These are phyloP conservation scores for Conticribra guillardii DNA, from an alignment of 108 stramenopile genomes.

Conservation along the genomic window DNA sequence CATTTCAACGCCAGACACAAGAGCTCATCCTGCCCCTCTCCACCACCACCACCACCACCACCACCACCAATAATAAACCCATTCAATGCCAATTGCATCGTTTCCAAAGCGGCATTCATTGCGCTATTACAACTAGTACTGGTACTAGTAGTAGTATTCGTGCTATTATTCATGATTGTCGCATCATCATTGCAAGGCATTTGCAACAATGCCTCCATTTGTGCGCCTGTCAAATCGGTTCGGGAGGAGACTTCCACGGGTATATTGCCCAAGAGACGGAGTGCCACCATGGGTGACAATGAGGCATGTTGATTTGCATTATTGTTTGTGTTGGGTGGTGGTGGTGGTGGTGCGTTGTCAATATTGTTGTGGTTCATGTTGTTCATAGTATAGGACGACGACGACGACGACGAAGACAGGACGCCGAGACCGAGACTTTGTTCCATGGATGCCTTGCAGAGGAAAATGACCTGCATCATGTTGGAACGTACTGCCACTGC, in stretches of 20 bases:
- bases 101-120: constrained; percentile 9
- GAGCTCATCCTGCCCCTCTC: constrained; percentile 9
- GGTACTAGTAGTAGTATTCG: too few species aligned
- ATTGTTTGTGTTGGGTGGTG: too few species aligned
- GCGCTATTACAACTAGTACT: neutral
- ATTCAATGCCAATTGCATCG: constrained; percentile 6
- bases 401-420: neutral
- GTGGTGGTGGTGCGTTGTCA: too few species aligned
- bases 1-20: constrained; percentile 37
- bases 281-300: constrained; percentile 12
- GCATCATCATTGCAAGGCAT: neutral
- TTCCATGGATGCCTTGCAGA: neutral
- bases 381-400: neutral
- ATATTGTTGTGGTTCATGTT: too few species aligned
- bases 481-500: constrained; percentile 15
- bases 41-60: too few species aligned
- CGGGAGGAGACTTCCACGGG: constrained; percentile 15
- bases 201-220: constrained; percentile 18
- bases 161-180: too few species aligned
- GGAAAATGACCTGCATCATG: constrained; percentile 14
- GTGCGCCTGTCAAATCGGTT: constrained; percentile 11
- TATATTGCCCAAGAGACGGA: constrained; percentile 15
- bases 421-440: constrained; percentile 4
- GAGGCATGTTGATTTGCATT: too few species aligned
- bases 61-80: constrained; percentile 2